Evolutionary conservation across 208 protist species (phyloP).

Genomic region (Trypanosoma scelopori): DNA sequence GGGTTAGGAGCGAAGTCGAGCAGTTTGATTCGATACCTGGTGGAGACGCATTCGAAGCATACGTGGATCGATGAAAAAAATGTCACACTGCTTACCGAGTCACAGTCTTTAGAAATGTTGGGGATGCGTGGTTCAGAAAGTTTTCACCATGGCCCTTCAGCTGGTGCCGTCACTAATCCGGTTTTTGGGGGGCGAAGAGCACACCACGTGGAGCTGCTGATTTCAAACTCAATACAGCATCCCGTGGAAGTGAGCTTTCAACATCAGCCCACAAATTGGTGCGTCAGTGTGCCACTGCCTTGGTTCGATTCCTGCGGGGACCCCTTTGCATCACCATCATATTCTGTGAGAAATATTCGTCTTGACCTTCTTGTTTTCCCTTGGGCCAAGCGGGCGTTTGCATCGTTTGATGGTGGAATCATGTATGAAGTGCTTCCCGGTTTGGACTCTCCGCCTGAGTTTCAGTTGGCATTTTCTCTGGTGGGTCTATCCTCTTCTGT

Average conservation of each 20-base stretch:
- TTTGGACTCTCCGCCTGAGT: constrained; percentile 26
- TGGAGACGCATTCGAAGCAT: constrained; percentile 7
- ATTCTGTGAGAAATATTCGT: constrained; percentile 6
- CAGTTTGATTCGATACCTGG: constrained; percentile 3
- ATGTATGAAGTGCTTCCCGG: constrained; percentile 41
- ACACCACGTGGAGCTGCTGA: constrained; percentile 54
- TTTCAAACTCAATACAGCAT: constrained; percentile 35
- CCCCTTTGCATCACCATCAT: constrained; percentile 3
- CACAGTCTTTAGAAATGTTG: constrained; percentile 27
- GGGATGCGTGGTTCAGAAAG: constrained; percentile 24
- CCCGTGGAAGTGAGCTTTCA: constrained; percentile 50
- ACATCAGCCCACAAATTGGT: constrained; percentile 25
- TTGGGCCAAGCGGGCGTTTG: constrained; percentile 37
- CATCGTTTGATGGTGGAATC: constrained; percentile 42
- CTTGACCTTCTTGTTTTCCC: constrained; percentile 20
- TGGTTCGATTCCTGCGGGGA: constrained; percentile 9
- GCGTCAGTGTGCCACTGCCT: constrained; percentile 26
- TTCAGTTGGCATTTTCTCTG: constrained; percentile 48
- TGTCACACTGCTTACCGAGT: constrained; percentile 15
- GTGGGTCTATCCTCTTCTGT: constrained; percentile 38
- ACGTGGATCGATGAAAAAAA: constrained; percentile 13
- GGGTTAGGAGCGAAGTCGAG: not conserved
- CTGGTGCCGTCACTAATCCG: constrained; percentile 34
- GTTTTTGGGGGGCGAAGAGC: constrained; percentile 38
- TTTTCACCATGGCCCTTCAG: constrained; percentile 15